Evolutionary conservation across 257 asterid genomes (phyloP), one percentile per base, ranked within the genome.

Genomic region (Thymus mandschuricus): DNA sequence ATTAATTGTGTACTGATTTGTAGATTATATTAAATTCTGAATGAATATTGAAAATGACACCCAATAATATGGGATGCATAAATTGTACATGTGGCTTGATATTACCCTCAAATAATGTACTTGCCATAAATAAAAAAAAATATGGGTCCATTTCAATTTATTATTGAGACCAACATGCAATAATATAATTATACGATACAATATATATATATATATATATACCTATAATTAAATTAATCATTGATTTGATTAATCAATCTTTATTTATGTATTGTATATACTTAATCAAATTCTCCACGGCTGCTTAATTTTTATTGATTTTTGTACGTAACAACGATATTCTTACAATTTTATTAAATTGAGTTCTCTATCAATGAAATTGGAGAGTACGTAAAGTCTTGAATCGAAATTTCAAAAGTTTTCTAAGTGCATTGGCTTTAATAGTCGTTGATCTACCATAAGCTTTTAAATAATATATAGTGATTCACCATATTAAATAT

Each of bases 21-120:
- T 34, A 13, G 8, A 31, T 21, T 13, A 59, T 34, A 72, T 50
- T 62, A 50, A 51, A 50, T 72, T 61, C 8, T n/a, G 68, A 59
- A 10, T 46, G n/a, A 58, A 8, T 21, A 60, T 10, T 48, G 76
- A 72, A 13, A 29, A 28, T 0, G 62, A 48, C 30, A 27, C 44
- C 43, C 54, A 50, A 21, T 34, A 38, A 29, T 28, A 51, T 50
- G 56, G n/a, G 35, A 67, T 59, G 31, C 56, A 13, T 48, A 29
- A 2, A 29, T 50, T 68, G 50, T 61, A 62, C 60, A 69, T 1
- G 70, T 62, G 80, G 76, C 63, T 41, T 43, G 28, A 29, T 65
- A 48, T 7, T 64, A 49, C 51, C 65, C 65, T 29, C 74, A 35
- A 48, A 28, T 40, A 33, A 66, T 46, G 49, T 34, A 64, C 8